A percentile compares a stretch with the other conserved stretches of the same genome.
phyloP scores from a whole-genome alignment of 306 rosid species.

The Cucumis melo region DNA sequence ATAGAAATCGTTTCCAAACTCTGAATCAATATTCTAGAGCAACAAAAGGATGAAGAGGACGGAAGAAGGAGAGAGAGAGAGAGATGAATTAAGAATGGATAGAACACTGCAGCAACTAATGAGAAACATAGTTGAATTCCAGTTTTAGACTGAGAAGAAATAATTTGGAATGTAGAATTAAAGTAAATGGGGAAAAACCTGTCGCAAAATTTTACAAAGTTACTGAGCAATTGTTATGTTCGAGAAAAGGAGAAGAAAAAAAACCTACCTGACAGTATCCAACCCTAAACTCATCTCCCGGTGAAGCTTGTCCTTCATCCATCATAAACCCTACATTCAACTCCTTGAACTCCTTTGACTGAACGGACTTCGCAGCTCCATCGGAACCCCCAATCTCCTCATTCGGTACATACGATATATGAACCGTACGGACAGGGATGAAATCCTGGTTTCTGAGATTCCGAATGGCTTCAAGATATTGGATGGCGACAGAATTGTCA shows the following conservation, averaged over 20 bases:
- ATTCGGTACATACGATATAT: slow-evolving; percentile 66
- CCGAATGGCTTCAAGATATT: slow-evolving; percentile 76
- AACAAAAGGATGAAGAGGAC: too few species aligned
- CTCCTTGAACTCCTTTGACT: slow-evolving; percentile 32
- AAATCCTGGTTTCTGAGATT: slow-evolving; percentile 24
- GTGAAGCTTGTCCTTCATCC: slow-evolving; percentile 85
- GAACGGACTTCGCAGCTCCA: slow-evolving; percentile 41
- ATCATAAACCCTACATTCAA: slow-evolving; percentile 56
- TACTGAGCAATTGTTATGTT: background rate
- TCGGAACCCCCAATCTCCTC: slow-evolving; percentile 71
- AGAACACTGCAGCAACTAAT: background rate
- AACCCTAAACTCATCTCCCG: slow-evolving; percentile 57
- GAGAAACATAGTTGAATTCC: background rate
- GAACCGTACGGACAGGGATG: slow-evolving; percentile 47
- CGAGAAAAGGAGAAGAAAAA: background rate
- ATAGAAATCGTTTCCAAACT: background rate
- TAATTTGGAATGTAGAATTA: background rate
- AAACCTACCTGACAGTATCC: slow-evolving; percentile 88
- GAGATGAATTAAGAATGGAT: too few species aligned
- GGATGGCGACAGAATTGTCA: slow-evolving; percentile 70
- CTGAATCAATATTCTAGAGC: background rate
- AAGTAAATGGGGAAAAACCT: background rate
- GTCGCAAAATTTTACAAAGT: background rate
- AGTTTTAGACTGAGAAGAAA: background rate
- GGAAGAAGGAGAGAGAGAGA: too few species aligned